A percentile compares a stretch with the other conserved stretches of the same genome.
These are phyloP conservation scores for Penicillium fuscoglaucum DNA, from an alignment of 2,329 filamentous ascomycete genomes.

Conservation along the genomic window DNA sequence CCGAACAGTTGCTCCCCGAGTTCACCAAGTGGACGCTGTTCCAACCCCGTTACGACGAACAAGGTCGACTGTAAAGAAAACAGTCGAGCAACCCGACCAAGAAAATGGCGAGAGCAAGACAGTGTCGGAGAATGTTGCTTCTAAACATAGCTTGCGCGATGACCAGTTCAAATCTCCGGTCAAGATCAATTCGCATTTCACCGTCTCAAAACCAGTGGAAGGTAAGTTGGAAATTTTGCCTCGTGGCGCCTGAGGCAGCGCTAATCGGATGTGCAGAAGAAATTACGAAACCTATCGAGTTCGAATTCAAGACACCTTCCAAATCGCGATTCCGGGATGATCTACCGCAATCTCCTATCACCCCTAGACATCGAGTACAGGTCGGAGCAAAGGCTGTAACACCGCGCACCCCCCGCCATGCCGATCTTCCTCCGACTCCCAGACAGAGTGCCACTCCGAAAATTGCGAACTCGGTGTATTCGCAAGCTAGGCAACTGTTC, in stretches of 20 bases:
- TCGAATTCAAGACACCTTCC: constrained; percentile 49
- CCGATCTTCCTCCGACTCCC: constrained; percentile 25
- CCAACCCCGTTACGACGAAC: constrained; percentile 33
- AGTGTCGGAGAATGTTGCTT: constrained; percentile 40
- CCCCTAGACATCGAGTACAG: constrained; percentile 81
- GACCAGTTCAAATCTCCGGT: constrained; percentile 48
- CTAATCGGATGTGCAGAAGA: constrained; percentile 41
- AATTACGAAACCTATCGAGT: constrained; percentile 39
- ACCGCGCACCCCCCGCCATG: constrained; percentile 65
- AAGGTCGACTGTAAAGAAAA: constrained; percentile 39
- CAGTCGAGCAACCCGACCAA: constrained; percentile 25
- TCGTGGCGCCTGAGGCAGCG: not conserved
- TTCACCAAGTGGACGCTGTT: constrained; percentile 35
- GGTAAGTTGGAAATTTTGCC: constrained; percentile 26
- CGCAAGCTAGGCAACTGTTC: constrained; percentile 83
- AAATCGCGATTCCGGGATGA: constrained; percentile 72
- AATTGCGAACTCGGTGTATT: constrained; percentile 74
- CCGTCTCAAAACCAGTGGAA: constrained; percentile 41
- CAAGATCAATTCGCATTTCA: constrained; percentile 50
- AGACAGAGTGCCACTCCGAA: constrained; percentile 69
- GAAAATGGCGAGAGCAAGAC: constrained; percentile 31
- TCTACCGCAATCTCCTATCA: constrained; percentile 68
- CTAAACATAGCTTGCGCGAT: constrained; percentile 51
- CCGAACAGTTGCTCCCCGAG: constrained; percentile 47
- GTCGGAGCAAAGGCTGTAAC: constrained; percentile 73